Percentiles rank a stretch among this genome's conserved stretches.
Evolutionary conservation across 805 yeast genomes (phyloP).

Genomic region (Yamadazyma scolyti): DNA sequence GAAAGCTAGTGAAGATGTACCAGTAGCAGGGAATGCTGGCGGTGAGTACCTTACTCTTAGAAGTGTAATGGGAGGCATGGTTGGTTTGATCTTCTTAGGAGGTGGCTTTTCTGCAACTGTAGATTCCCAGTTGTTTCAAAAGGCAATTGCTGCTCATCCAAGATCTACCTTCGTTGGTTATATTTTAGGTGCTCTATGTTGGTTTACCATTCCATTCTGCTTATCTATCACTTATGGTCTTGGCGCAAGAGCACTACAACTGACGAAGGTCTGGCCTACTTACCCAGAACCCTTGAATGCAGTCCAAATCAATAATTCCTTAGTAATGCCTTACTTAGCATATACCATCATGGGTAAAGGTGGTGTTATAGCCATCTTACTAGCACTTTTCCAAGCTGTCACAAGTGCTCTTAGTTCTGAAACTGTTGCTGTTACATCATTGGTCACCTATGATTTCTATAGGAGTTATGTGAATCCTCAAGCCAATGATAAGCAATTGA

Average conservation of each 20-base stretch:
- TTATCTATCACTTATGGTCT: conserved; percentile 30
- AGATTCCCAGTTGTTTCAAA: conserved; percentile 22
- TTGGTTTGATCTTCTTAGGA: conserved; percentile 15
- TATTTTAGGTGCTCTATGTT: conserved; percentile 19
- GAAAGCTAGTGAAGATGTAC: conserved; percentile 19
- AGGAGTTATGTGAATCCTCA: conserved; percentile 20
- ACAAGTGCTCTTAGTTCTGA: conserved; percentile 42
- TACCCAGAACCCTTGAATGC: conserved; percentile 12
- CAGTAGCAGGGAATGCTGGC: conserved; percentile 9
- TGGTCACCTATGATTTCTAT: conserved; percentile 23
- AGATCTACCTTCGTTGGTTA: conserved; percentile 18
- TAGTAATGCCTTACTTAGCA: conserved; percentile 19
- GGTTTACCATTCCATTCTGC: conserved; percentile 23
- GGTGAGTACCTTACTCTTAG: conserved; percentile 15
- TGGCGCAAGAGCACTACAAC: conserved; percentile 30
- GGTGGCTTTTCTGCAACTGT: conserved; percentile 13
- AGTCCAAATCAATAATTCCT: conserved; percentile 17
- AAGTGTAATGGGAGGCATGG: conserved; percentile 18
- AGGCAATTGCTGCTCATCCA: conserved; percentile 25
- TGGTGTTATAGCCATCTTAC: conserved; percentile 23
- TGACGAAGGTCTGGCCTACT: conserved; percentile 12
- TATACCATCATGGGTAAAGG: conserved; percentile 22
- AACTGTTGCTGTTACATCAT: conserved; percentile 37
- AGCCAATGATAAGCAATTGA: conserved; percentile 22
- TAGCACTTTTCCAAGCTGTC: conserved; percentile 36